Evolutionary conservation across 2,329 filamentous ascomycete genomes (phyloP).

Genomic region (Fusarium sp.): DNA sequence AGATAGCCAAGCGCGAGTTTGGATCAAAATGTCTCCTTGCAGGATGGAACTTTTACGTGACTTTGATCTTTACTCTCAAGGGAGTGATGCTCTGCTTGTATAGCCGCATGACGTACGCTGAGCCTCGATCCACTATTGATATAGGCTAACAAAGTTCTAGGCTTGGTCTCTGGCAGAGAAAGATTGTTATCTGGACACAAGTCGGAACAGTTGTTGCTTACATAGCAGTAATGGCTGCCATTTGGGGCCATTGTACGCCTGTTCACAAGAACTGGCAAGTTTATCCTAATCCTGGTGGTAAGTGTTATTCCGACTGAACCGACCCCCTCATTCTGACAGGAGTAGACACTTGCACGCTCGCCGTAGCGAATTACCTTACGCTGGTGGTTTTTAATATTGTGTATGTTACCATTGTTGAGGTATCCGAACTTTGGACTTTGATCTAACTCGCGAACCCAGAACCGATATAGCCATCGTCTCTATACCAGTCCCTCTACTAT

Average conservation of each 20-base stretch:
- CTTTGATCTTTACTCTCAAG: constrained; percentile 54
- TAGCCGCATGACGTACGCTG: constrained; percentile 51
- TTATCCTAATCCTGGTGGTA: constrained; percentile 51
- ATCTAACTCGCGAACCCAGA: constrained; percentile 34
- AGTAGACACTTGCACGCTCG: constrained; percentile 46
- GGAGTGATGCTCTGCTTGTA: constrained; percentile 55
- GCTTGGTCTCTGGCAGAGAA: constrained; percentile 48
- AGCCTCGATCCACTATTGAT: background rate
- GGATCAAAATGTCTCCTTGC: constrained; percentile 48
- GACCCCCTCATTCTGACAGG: background rate
- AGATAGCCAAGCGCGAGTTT: constrained; percentile 42
- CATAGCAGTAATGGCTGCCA: constrained; percentile 43
- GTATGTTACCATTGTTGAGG: constrained; percentile 33
- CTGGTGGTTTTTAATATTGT: constrained; percentile 49
- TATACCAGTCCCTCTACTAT: constrained; percentile 52
- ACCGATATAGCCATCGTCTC: constrained; percentile 51
- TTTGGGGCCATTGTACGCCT: constrained; percentile 50
- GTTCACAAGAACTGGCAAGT: constrained; percentile 52
- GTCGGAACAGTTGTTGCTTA: constrained; percentile 44
- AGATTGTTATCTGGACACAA: constrained; percentile 48
- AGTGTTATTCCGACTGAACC: background rate
- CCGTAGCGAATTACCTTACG: constrained; percentile 48
- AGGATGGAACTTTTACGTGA: constrained; percentile 53
- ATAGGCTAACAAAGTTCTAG: constrained; percentile 33
- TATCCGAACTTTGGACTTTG: background rate